phyloP scores from a whole-genome alignment of 805 yeast genomes.

The Metschnikowia baotianmanensis region DNA sequence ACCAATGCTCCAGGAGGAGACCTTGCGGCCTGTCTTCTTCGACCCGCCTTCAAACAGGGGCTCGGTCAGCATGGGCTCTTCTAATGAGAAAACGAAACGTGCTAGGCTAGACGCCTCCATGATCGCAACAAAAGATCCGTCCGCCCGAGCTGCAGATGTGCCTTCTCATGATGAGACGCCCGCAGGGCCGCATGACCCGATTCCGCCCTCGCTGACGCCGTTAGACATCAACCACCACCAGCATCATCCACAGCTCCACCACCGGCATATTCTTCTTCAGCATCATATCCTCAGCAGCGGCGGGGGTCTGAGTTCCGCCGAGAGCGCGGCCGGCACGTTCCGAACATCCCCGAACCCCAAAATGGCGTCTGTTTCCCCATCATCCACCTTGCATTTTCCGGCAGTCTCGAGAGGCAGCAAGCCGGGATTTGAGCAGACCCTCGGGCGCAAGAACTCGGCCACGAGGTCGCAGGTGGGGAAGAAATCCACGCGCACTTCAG shows the following conservation, averaged over 20 bases:
- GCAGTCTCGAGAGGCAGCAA: background rate
- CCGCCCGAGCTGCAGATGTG: conserved; percentile 15
- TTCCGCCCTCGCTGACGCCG: conserved; percentile 13
- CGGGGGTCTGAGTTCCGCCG: background rate
- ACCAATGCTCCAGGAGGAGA: conserved; percentile 31
- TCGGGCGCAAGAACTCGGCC: conserved; percentile 12
- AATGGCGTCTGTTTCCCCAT: conserved; percentile 5
- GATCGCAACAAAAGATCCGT: conserved; percentile 11
- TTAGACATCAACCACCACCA: conserved; percentile 9
- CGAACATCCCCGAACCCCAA: conserved; percentile 6
- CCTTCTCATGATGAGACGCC: conserved; percentile 7
- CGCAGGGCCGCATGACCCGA: conserved; percentile 11
- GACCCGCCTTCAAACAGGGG: conserved; percentile 23
- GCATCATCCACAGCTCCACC: conserved; percentile 11
- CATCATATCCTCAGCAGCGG: conserved; percentile 21
- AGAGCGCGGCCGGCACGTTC: background rate
- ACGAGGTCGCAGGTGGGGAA: conserved; percentile 12
- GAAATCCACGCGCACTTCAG: conserved; percentile 13
- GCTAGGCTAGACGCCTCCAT: conserved; percentile 19
- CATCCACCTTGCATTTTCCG: conserved; percentile 6
- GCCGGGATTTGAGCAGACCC: conserved; percentile 4
- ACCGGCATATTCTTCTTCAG: conserved; percentile 22
- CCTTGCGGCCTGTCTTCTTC: conserved; percentile 34
- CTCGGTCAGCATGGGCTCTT: conserved; percentile 14
- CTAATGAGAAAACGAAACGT: conserved; percentile 17